These are phyloP conservation scores for Harrya chromipes DNA, from an alignment of 768 basidiomycete species.

Conservation along the genomic window DNA sequence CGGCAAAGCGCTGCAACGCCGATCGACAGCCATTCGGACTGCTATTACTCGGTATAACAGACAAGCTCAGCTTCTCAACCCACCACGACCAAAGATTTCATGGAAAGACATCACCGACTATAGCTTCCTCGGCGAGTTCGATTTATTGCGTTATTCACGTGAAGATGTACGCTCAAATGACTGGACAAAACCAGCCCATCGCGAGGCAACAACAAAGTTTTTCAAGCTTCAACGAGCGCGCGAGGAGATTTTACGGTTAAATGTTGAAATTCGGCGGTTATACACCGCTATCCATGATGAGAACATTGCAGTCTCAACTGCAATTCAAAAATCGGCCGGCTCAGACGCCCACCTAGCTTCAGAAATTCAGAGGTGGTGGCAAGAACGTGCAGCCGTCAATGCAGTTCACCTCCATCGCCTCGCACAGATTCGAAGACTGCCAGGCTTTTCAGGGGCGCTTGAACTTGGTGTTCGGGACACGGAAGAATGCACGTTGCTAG, in stretches of 20 bases:
- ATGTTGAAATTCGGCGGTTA: constrained; percentile 25
- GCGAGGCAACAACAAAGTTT: constrained; percentile 20
- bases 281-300: constrained; percentile 17
- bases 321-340: neutral
- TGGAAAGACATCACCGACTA: constrained; percentile 18
- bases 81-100: constrained; percentile 11
- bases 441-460: neutral
- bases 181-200: constrained; percentile 21
- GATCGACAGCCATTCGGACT: constrained; percentile 26
- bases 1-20: constrained; percentile 24
- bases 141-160: constrained; percentile 15
- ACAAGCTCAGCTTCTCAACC: constrained; percentile 17
- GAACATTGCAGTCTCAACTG: constrained; percentile 3
- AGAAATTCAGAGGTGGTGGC: constrained; percentile 1
- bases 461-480: neutral
- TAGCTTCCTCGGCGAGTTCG: constrained; percentile 15
- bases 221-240: constrained; percentile 23
- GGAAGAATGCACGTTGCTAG: neutral
- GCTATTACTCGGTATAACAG: constrained; percentile 28
- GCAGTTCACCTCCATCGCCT: constrained; percentile 3
- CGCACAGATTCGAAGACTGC: neutral
- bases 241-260: constrained; percentile 26
- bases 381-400: neutral
- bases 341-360: neutral
- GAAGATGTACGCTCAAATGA: constrained; percentile 17